phyloP scores from a whole-genome alignment of 768 basidiomycete species.

The Sporobolomyces phaffii region DNA sequence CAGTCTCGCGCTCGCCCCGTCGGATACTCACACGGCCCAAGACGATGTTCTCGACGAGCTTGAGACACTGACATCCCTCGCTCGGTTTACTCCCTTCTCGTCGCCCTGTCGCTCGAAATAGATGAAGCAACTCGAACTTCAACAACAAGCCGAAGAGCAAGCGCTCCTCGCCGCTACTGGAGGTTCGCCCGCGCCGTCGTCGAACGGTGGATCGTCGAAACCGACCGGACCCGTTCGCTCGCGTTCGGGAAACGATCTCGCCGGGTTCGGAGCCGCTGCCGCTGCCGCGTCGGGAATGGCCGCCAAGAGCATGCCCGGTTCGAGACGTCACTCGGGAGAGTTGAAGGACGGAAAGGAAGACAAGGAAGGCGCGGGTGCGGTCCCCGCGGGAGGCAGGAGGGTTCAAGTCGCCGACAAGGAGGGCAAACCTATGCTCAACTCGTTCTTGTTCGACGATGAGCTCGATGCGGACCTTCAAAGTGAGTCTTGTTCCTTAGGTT shows the following conservation, averaged over 20 bases:
- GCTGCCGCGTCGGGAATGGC: slow-evolving; percentile 39
- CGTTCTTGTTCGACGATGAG: slow-evolving; percentile 82
- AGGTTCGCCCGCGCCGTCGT: slow-evolving; percentile 54
- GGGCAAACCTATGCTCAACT: slow-evolving; percentile 39
- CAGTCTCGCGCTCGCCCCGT: background rate
- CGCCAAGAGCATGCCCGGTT: slow-evolving; percentile 38
- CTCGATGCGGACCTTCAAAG: slow-evolving; percentile 91
- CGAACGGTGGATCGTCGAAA: slow-evolving; percentile 75
- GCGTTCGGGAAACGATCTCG: slow-evolving; percentile 56
- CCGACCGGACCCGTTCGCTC: slow-evolving; percentile 76
- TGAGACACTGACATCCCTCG: too few species aligned
- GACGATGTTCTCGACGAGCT: too few species aligned
- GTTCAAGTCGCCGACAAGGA: slow-evolving; percentile 25
- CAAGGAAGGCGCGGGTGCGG: background rate
- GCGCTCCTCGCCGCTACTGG: slow-evolving; percentile 67
- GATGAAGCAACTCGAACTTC: slow-evolving; percentile 85
- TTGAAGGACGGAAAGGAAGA: slow-evolving; percentile 17
- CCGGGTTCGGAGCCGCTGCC: slow-evolving; percentile 51
- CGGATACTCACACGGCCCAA: too few species aligned
- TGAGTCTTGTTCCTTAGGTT: too few species aligned
- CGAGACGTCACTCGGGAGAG: slow-evolving; percentile 37
- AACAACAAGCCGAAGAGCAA: slow-evolving; percentile 64
- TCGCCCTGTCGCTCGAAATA: slow-evolving; percentile 45
- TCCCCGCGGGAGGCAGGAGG: slow-evolving; percentile 2
- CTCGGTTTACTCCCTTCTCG: background rate